Evolutionary conservation across 192 early-diverging fungal species (phyloP).

Genomic region (Backusella tarrabulga): DNA sequence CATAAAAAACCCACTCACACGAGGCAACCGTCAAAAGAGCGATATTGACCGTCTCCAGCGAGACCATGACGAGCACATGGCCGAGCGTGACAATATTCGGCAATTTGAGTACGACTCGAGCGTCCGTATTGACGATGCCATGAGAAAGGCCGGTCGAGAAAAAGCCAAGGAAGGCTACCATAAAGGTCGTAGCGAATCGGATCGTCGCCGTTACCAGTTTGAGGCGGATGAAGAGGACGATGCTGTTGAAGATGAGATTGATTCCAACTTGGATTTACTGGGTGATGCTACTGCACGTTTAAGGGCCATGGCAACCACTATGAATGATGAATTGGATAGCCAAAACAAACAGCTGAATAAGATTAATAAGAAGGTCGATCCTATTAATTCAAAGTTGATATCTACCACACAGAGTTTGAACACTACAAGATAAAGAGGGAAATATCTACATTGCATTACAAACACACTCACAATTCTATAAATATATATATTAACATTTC

Average conservation of each 20-base stretch:
- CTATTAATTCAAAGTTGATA: conserved; percentile 29
- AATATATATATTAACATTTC: neutral
- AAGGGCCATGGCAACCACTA: conserved; percentile 58
- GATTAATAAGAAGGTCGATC: conserved; percentile 51
- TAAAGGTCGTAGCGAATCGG: conserved; percentile 34
- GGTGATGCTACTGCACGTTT: conserved; percentile 49
- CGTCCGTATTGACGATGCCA: conserved; percentile 49
- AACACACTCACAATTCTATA: neutral
- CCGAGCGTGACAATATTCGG: conserved; percentile 50
- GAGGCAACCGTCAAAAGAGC: conserved; percentile 50
- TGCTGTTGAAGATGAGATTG: conserved; percentile 64
- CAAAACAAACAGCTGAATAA: conserved; percentile 58
- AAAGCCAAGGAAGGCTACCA: conserved; percentile 43
- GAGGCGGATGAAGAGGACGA: conserved; percentile 71
- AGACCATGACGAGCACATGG: conserved; percentile 47
- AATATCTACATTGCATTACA: neutral
- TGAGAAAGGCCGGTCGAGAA: conserved; percentile 31
- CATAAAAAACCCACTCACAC: conserved; percentile 66
- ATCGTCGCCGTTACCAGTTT: conserved; percentile 61
- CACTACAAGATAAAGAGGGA: conserved; percentile 17
- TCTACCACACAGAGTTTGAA: conserved; percentile 27
- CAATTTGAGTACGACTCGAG: conserved; percentile 52
- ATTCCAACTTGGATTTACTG: conserved; percentile 61
- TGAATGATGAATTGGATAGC: conserved; percentile 56
- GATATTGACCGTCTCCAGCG: conserved; percentile 53